These are phyloP conservation scores for Fraxinus sp. DNA, from an alignment of 305 asterid species.

Conservation along the genomic window DNA sequence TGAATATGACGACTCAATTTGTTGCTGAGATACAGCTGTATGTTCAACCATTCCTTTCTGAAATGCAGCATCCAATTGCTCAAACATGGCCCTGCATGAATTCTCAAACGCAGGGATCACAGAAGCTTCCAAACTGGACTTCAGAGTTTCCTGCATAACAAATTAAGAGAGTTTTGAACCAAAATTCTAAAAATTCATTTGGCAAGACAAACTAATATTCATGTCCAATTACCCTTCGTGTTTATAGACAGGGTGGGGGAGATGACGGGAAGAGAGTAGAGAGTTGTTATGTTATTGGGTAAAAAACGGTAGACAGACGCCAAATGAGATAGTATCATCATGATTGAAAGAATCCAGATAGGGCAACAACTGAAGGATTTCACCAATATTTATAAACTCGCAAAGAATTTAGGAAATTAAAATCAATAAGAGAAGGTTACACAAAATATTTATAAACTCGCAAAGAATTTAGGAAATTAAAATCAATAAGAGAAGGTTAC, in stretches of 20 bases:
- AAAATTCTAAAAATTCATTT: background rate
- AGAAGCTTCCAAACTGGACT: slow-evolving; percentile 71
- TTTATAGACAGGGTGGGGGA: background rate
- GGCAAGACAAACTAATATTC: background rate
- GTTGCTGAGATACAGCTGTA: slow-evolving; percentile 64
- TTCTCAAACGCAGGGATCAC: slow-evolving; percentile 84
- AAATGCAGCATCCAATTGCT: slow-evolving; percentile 80
- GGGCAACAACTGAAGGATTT: background rate
- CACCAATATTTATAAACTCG: background rate
- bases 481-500: too few species aligned
- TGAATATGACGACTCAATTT: slow-evolving; percentile 75
- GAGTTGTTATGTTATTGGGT: background rate
- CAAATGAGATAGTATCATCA: background rate
- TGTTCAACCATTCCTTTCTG: slow-evolving; percentile 91
- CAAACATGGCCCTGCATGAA: slow-evolving; percentile 87
- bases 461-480: too few species aligned
- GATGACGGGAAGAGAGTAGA: slow-evolving; percentile 2
- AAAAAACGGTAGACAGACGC: background rate
- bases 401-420: background rate
- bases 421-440: background rate
- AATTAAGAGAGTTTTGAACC: slow-evolving; percentile 9
- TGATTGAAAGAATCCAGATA: background rate
- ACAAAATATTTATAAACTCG: too few species aligned
- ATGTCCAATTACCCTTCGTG: background rate
- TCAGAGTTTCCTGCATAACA: slow-evolving; percentile 70